Evolutionary conservation across 2,329 filamentous ascomycete species (phyloP), one percentile per base, ranked within the genome.

Genomic region (Simplicillium aogashimaense): DNA sequence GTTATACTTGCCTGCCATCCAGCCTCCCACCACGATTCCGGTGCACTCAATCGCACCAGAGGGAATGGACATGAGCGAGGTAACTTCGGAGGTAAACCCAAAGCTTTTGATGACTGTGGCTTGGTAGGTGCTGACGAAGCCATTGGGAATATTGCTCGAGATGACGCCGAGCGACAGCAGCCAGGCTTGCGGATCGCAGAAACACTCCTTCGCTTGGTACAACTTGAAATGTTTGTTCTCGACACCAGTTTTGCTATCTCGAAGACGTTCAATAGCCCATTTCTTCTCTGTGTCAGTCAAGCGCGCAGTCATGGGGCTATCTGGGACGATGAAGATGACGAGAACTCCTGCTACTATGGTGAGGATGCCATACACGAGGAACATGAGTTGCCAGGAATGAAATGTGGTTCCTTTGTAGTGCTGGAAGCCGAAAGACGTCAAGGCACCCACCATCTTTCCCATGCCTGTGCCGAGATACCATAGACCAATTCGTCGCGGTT

Each of bases 241-340:
- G 33, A 74, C 63, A 1, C 71, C 72, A 42, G 69, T 65, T 4
- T 63, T 55, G 45, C 76, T 74, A 2, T 55, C 55, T 0, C 64
- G 60, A 1, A 74, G 64, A 7, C 72, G 62, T 36, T 69, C 65
- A 8, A 74, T 57, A 2, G 72, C 69, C 11, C 74, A 61, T 4
- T 55, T 56, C 39, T 67, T 70, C 50, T 83, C 76, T 20, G 70
- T 61, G 1, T 63, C 53, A 8, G 59, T 70, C 13, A 83, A 65
- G 43, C 68, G 70, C 2, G 78, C 76, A 0, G 68, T 76, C 34
- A 74, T 67, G 0, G 74, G 74, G 3, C 69, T 65, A 47, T 81
- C 72, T 1, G 78, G 71, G 3, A 83, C 42, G 20, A 37, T n/a
- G 16, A 25, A 28, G 10, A 37, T 20, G 20, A 37, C 16, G 6